Evolutionary conservation across 2,329 filamentous ascomycete species (phyloP), one percentile per base, ranked within the genome.

Genomic region (Macrophomina phaseolina): DNA sequence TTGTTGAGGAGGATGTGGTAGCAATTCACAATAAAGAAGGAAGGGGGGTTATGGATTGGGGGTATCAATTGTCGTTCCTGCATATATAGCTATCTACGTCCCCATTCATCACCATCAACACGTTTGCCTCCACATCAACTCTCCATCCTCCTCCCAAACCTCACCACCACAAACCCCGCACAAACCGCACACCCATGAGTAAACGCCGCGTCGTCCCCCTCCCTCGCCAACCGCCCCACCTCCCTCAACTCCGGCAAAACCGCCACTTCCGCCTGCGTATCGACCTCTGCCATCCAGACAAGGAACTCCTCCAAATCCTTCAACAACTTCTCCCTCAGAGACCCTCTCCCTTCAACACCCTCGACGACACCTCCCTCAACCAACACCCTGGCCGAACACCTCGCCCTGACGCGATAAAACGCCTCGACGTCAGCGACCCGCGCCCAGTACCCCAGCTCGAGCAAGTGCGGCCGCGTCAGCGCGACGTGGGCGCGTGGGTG

Each of bases 101-200:
- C 48, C 12, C 48, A 58, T 8, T 11, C 55, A 58, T 30, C 40
- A 12, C 32, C 23, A 5, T 32, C 7, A 11, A 52, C 5, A 38
- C n/a, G 16, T 30, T 30, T 1, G 6, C 49, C 49, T 32, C 28
- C 4, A 6, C 32, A 18, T 34, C 34, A 32, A 9, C 32, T 38
- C 23, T n/a, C 53, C 34, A 28, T 38, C 55, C 30, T 12, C 18
- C 28, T 23, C 56, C 56, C 56, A 60, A 46, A 60, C 56, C 56
- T 34, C 23, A 46, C 42, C 38, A 60, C 40, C 56, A 60, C 56
- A 32, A 60, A 60, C 56, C 56, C 56, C 38, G 40, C 14, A 11
- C 28, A 34, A 34, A 60, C 56, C 56, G 56, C 56, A 16, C 30
- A 34, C 56, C 23, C 56, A 18, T 60, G 56, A 38, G 5, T 38